Conservation (phyloP, 2,329 filamentous ascomycete species). For the Fusarium odoratissimum region DNA sequence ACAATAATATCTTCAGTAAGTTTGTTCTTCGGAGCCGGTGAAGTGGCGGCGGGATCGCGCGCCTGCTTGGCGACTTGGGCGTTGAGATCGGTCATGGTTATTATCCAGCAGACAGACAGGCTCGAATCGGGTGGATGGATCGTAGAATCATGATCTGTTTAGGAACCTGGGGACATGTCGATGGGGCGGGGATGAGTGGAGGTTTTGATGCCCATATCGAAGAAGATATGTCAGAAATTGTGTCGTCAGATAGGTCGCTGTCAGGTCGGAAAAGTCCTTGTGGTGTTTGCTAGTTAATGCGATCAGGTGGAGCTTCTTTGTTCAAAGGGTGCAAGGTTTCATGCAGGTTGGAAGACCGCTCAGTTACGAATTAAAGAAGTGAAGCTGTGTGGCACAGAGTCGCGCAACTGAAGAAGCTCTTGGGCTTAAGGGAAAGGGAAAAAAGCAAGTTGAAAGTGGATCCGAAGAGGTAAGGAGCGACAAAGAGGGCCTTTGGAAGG, state of each 20-base stretch:
- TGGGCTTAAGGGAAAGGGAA: conserved; percentile 8
- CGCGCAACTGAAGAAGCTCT: conserved; percentile 16
- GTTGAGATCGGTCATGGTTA: conserved; percentile 51
- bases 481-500: conserved; percentile 26
- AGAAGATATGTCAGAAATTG: conserved; percentile 34
- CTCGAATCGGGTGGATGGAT: conserved; percentile 30
- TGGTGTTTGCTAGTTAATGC: conserved; percentile 7
- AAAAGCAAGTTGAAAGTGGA: conserved; percentile 16
- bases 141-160: conserved; percentile 45
- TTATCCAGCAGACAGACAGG: conserved; percentile 34
- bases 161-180: conserved; percentile 45
- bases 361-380: conserved; percentile 6
- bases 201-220: conserved; percentile 47
- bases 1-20: conserved; percentile 69
- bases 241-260: conserved; percentile 27
- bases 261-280: conserved; percentile 13
- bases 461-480: conserved; percentile 15
- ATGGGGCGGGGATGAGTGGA: conserved; percentile 35
- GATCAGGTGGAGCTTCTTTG: conserved; percentile 22
- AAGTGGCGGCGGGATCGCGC: conserved; percentile 51
- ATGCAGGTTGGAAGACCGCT: conserved; percentile 5
- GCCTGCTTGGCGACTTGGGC: conserved; percentile 48
- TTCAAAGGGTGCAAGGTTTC: conserved; percentile 13
- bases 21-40: conserved; percentile 59
- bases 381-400: conserved; percentile 21